Evolutionary conservation across 1,284 basidiomycete species (phyloP), one percentile per base, ranked within the genome.

Genomic region (Trametes pubescens): DNA sequence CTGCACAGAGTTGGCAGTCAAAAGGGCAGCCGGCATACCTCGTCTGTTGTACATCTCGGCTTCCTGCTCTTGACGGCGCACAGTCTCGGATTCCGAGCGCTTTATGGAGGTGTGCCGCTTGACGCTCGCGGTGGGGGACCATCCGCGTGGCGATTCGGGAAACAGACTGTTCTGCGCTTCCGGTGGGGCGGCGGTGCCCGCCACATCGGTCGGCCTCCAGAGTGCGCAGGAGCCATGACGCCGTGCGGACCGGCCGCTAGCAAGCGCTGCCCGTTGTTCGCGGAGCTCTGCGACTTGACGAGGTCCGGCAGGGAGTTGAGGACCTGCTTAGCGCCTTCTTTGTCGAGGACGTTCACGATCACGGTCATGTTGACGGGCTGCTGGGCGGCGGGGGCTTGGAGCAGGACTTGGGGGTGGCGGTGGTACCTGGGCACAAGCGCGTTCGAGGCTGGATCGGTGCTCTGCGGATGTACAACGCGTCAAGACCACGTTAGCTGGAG

Each of bases 321-420:
- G 2, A 35, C 34, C 32, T 51, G 32, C 18, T 51, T 51, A 1
- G 34, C 49, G 34, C 34, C 49, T 3, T 51, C 49, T 18, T 51
- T 21, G 49, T 35, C 49, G 49, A 51, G 21, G 49, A 51, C 49
- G 49, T 51, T 51, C 18, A 51, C 32, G 14, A 51, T 34, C 7
- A 51, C n/a, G 29, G 49, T 35, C 16, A 51, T 32, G 32, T 35
- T 51, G 49, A 11, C 18, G 6, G 49, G 5, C 2, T 14, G 49
- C 6, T 21, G 49, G 34, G 32, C 32, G 16, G 32, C 14, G 16
- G 48, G 26, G 48, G 48, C 18, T 10, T n/a, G 29, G 1, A 35
- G 49, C 18, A 51, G 34, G 18, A 22, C 32, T 8, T 14, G 5
- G 32, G 8, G 49, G 32, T 32, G 49, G 32, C 21, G 26, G 3